Conservation (phyloP, 2,329 filamentous ascomycete genomes). For the Davidsoniella virescens region DNA sequence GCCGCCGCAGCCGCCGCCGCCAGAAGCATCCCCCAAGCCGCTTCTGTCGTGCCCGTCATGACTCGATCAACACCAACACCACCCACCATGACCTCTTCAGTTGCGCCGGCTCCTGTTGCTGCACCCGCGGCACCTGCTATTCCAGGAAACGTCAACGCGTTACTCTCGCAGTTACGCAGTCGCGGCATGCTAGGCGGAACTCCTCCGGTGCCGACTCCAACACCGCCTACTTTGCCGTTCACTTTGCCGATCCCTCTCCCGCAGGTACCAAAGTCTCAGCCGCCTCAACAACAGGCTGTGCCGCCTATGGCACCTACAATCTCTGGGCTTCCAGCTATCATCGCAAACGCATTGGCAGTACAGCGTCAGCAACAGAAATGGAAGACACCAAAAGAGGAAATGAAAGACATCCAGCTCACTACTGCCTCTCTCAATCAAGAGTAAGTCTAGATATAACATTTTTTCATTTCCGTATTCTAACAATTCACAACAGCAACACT, state of each 20-base stretch:
- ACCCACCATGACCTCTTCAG: neutral
- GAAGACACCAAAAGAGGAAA: conserved; percentile 17
- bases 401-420: conserved; percentile 32
- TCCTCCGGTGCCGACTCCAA: conserved; percentile 19
- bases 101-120: conserved; percentile 24
- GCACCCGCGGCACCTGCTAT: conserved; percentile 15
- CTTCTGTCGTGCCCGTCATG: conserved; percentile 10
- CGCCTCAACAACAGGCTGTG: neutral
- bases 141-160: too few relatives aligned
- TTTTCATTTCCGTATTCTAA: neutral
- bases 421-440: conserved; percentile 53
- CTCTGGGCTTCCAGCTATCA: conserved; percentile 17
- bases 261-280: neutral
- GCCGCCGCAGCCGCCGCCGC: conserved; percentile 34
- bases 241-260: conserved; percentile 12
- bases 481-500: neutral
- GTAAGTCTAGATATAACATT: conserved; percentile 28
- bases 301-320: conserved; percentile 18
- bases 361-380: conserved; percentile 13
- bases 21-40: conserved; percentile 18
- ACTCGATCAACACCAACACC: conserved; percentile 15
- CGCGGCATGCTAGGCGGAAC: neutral
- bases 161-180: conserved; percentile 16
- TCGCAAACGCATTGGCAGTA: conserved; percentile 23
- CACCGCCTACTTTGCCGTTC: conserved; percentile 15